Evolutionary conservation across 805 yeast genomes (phyloP).

Genomic region (Candida ortonii): DNA sequence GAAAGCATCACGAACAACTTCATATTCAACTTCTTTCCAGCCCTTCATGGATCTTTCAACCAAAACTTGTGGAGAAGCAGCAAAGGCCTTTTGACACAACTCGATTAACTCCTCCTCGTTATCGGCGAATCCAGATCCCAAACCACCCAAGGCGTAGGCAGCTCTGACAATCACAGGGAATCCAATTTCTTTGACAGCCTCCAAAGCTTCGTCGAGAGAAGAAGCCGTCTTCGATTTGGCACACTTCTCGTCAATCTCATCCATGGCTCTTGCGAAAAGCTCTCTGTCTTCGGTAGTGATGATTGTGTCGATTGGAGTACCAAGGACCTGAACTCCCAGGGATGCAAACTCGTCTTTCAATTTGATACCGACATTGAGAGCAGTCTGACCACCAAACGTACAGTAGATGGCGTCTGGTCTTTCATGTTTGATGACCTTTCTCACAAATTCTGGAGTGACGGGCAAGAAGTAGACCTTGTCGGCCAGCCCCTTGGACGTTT

Average conservation of each 20-base stretch:
- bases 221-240: constrained; percentile 89
- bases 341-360: constrained; percentile 92
- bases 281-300: constrained; percentile 99
- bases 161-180: constrained; percentile 97
- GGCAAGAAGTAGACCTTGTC: constrained; percentile 97
- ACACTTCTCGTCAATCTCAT: constrained; percentile 91
- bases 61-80: constrained; percentile 92
- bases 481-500: constrained; percentile 96
- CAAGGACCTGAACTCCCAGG: constrained; percentile 90
- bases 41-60: constrained; percentile 98
- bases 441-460: constrained; percentile 94
- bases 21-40: constrained; percentile 98
- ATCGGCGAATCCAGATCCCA: constrained; percentile 96
- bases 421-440: constrained; percentile 92
- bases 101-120: constrained; percentile 78
- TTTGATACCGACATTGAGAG: constrained; percentile 90
- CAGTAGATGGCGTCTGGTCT: constrained; percentile 96
- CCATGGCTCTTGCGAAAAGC: constrained; percentile 90
- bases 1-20: constrained; percentile 95
- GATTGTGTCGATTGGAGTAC: constrained; percentile 94
- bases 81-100: constrained; percentile 87
- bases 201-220: constrained; percentile 74
- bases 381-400: constrained; percentile 99
- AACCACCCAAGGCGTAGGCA: constrained; percentile 95
- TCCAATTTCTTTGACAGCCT: constrained; percentile 82